Evolutionary conservation across 1,284 basidiomycete genomes (phyloP), one percentile per base, ranked within the genome.

Genomic region (Puccinia coronata): DNA sequence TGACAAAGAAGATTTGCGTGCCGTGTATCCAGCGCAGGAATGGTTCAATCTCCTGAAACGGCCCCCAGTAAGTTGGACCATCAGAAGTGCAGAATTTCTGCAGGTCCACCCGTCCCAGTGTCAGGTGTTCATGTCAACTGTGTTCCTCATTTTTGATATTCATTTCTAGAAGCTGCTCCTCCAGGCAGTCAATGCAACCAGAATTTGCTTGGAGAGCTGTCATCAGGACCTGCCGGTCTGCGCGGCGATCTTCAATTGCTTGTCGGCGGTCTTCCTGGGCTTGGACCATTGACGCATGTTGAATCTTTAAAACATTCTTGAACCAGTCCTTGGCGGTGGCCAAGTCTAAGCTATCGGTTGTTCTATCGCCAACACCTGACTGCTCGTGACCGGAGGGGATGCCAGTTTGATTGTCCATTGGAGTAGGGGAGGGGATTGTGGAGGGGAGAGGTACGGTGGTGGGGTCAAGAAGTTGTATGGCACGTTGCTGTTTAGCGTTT

Each of bases 11-110:
- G 8, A 47, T 47, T 47, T 47, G 43, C 43, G 16, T 16, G 16
- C 43, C 43, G 43, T 47, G 43, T 8, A 47, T 47, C 43, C 43
- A 47, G 16, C 43, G 16, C 16, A 47, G 43, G 16, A 47, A 47
- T 16, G 9, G 9, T 16, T 47, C 43, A 16, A 16, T 47, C 43
- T 47, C 43, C 16, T 47, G 43, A 47, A 47, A n/a, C n/a, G n/a
- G n/a, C n/a, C n/a, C n/a, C n/a, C n/a, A n/a, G n/a, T n/a, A n/a
- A n/a, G n/a, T n/a, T 8, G 67, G 12, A n/a, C 59, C 59, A 2
- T 63, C 59, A 18, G 59, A 63, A 28, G 59, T 63, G 18, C 59
- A 16, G 59, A 63, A 63, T 25, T 63, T 63, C n/a, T 31, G 23
- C 31, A 67, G 63, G 25, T 67, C 63, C 3, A 67, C 28, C 31